Conservation (phyloP, 2,329 filamentous ascomycete genomes). For the Herpotrichia juniperi region DNA sequence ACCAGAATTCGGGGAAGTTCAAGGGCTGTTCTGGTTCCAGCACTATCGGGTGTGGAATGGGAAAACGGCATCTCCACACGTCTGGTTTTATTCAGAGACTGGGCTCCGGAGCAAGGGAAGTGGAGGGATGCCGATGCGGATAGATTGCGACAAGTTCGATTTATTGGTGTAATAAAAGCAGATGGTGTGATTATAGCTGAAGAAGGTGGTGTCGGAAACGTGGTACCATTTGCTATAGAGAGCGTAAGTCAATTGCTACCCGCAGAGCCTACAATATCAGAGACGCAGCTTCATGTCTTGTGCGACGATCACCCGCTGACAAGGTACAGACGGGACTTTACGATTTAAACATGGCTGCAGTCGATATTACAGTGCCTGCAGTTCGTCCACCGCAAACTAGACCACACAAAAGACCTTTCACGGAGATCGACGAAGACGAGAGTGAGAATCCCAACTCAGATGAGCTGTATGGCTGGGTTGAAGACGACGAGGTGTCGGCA, state of each 20-base stretch:
- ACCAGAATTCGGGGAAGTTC: slow-evolving; percentile 75
- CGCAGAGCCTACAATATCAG: slow-evolving; percentile 29
- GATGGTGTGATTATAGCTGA: slow-evolving; percentile 47
- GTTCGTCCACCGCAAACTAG: slow-evolving; percentile 30
- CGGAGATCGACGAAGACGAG: slow-evolving; percentile 64
- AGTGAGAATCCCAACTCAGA: slow-evolving; percentile 67
- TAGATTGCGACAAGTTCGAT: slow-evolving; percentile 43
- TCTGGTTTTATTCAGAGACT: slow-evolving; percentile 81
- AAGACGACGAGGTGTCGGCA: slow-evolving; percentile 61
- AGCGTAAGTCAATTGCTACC: slow-evolving; percentile 51
- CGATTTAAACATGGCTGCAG: slow-evolving; percentile 35
- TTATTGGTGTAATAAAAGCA: slow-evolving; percentile 52
- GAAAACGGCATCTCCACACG: slow-evolving; percentile 77
- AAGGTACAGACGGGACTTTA: slow-evolving; percentile 36
- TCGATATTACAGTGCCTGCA: slow-evolving; percentile 35
- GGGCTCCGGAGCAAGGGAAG: slow-evolving; percentile 40
- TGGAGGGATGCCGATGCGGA: slow-evolving; percentile 31
- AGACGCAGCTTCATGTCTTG: slow-evolving; percentile 14
- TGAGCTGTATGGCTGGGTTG: slow-evolving; percentile 76
- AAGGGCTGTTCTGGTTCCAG: slow-evolving; percentile 73
- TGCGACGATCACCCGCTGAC: slow-evolving; percentile 29
- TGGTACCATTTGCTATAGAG: slow-evolving; percentile 58
- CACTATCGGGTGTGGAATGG: slow-evolving; percentile 79
- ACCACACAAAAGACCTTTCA: slow-evolving; percentile 63
- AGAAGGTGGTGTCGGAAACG: slow-evolving; percentile 50